Base-by-base conservation (phyloP, 75 land plant species). In the Sequoiadendron giganteum region DNA sequence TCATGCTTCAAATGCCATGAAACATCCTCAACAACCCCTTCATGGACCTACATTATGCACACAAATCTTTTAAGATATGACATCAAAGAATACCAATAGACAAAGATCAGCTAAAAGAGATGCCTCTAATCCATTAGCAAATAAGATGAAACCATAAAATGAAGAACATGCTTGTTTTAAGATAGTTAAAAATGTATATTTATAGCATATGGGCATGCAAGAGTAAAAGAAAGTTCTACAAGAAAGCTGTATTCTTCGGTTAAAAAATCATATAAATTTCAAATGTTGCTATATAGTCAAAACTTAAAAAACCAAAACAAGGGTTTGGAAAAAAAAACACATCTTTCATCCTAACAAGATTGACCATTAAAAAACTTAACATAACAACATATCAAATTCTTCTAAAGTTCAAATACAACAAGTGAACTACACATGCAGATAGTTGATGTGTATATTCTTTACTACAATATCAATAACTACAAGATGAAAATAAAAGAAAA, bases 1-100 rank as follows among this genome's bases (percentile, higher is more conserved):
- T 96, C 98, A 93, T 96, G 90, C 88, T 89, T 93, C 76, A 83
- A 83, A 87, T 97, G 99, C 99, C 99, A 97, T 14, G 97, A 93
- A 34, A 97, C 99, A 91, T 97, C 99, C 88, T 93, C 99, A 88
- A 97, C 99, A 58, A 93, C 96, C 86, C 89, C 92, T 85, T 90
- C 92, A 89, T 97, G 99, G 79, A 87, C 98, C 99, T 97, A 88
- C 34, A 75, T 75, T 65, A 65, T 65, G n/a, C n/a, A 25, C 9
- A 28, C 10, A 25, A 65, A 28, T 5, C 8, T 65, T 75, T 75
- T 75, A 34, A 14, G 39, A 75, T 34, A 11, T 75, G 11, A 75
- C 14, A 75, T 30, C 38, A 34, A 34, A 16, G 13, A 34, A 75
- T 75, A 34, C 5, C 77, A 34, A 32, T 75, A 34, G 11, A 34